phyloP scores from a whole-genome alignment of 345 rosid species.

The Pistacia vera region DNA sequence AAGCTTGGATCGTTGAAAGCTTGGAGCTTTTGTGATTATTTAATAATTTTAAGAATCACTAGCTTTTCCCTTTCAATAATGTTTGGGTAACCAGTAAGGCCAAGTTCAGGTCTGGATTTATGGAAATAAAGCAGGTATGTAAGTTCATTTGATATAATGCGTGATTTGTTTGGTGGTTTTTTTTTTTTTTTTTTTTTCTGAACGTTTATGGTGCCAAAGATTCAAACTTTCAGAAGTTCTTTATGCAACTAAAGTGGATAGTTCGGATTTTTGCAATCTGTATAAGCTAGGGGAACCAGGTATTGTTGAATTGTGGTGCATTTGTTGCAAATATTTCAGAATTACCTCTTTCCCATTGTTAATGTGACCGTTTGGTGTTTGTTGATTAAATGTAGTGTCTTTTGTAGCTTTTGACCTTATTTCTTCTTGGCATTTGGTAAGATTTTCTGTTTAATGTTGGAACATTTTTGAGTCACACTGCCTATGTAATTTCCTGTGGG shows the following conservation, averaged over 20 bases:
- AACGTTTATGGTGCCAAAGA: neutral
- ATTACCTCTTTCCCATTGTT: neutral
- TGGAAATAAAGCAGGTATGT: neutral
- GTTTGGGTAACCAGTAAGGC: neutral
- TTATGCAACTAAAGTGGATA: neutral
- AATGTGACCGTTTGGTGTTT: neutral
- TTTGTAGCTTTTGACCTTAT: neutral
- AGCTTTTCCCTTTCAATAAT: too few relatives aligned
- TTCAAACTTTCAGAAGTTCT: neutral
- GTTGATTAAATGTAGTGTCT: neutral
- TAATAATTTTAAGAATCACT: too few relatives aligned
- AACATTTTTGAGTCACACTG: neutral
- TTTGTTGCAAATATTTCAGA: neutral
- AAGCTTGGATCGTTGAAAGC: neutral
- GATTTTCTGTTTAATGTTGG: neutral
- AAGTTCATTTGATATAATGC: neutral
- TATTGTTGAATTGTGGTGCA: neutral
- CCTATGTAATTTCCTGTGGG: neutral
- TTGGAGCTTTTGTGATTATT: neutral
- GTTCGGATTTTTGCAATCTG: neutral
- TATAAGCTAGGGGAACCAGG: neutral
- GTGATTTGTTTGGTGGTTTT: neutral
- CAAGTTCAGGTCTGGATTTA: conserved; percentile 4
- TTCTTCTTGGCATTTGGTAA: neutral
- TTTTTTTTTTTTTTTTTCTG: too few relatives aligned